phyloP scores from a whole-genome alignment of 1,139 yeast genomes.

The Saccharomyces hybrid region DNA sequence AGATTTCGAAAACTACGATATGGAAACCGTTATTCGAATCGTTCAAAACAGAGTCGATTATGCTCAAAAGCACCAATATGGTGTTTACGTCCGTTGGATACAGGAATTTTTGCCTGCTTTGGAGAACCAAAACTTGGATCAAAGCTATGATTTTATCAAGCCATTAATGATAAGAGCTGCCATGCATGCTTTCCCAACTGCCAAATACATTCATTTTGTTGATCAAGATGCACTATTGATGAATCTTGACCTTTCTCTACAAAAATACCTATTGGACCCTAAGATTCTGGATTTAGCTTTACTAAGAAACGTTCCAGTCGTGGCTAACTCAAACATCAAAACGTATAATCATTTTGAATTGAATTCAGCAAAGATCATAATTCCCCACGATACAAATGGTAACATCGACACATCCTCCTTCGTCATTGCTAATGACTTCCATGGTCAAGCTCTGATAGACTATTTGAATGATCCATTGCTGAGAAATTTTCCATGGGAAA shows the following conservation, averaged over 20 bases:
- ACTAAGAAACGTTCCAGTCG: constrained; percentile 59
- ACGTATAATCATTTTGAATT: constrained; percentile 60
- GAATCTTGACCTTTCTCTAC: constrained; percentile 52
- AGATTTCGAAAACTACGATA: constrained; percentile 63
- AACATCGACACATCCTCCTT: constrained; percentile 64
- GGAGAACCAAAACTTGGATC: constrained; percentile 33
- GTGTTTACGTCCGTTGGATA: constrained; percentile 71
- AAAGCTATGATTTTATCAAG: constrained; percentile 23
- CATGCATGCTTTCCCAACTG: constrained; percentile 75
- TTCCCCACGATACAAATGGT: constrained; percentile 53
- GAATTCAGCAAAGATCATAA: constrained; percentile 46
- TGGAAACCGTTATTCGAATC: constrained; percentile 52
- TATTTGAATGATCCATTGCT: constrained; percentile 67
- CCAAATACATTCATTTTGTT: constrained; percentile 78
- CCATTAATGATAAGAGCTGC: constrained; percentile 58
- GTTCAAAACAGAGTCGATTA: constrained; percentile 79
- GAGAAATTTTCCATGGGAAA: constrained; percentile 46
- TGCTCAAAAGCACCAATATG: constrained; percentile 67
- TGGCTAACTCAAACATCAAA: constrained; percentile 59
- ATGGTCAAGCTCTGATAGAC: constrained; percentile 63
- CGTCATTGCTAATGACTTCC: constrained; percentile 54
- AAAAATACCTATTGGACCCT: constrained; percentile 49
- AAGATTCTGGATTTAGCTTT: constrained; percentile 51
- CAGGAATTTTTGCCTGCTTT: constrained; percentile 68
- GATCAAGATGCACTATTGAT: constrained; percentile 69